phyloP scores from a whole-genome alignment of 2,329 filamentous ascomycete genomes.

The Monilinia fructigena region DNA sequence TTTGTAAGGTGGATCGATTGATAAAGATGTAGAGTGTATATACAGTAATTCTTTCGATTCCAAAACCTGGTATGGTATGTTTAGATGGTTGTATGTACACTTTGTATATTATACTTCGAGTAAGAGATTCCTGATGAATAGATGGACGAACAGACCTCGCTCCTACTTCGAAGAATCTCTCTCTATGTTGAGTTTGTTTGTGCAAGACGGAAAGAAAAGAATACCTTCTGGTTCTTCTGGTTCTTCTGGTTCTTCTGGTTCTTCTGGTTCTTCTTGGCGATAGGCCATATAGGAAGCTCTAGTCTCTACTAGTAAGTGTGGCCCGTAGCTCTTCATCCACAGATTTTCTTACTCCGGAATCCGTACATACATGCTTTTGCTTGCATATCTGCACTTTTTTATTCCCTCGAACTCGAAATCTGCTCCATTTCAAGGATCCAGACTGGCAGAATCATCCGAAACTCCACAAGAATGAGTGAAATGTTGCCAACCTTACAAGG shows the following conservation, averaged over 20 bases:
- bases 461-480: constrained; percentile 16
- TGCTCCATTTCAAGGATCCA: constrained; percentile 14
- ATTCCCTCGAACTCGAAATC: not conserved
- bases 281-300: constrained; percentile 11
- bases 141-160: not conserved
- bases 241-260: constrained; percentile 3
- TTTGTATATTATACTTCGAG: not conserved
- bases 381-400: constrained; percentile 13
- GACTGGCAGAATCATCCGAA: constrained; percentile 12
- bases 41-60: not conserved
- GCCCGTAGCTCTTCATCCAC: constrained; percentile 9
- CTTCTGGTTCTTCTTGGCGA: constrained; percentile 16
- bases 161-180: not conserved
- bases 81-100: constrained; percentile 2
- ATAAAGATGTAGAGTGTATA: not conserved
- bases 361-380: not conserved
- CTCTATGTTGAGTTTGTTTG: not conserved
- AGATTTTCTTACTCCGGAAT: constrained; percentile 10
- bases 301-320: constrained; percentile 15
- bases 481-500: not conserved
- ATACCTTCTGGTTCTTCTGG: not conserved
- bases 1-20: not conserved
- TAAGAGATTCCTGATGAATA: not conserved
- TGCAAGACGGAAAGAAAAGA: constrained; percentile 14
- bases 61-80: not conserved